Conservation (phyloP, 495 filamentous ascomycete species). For the Pyrenopolyporus hunteri region DNA sequence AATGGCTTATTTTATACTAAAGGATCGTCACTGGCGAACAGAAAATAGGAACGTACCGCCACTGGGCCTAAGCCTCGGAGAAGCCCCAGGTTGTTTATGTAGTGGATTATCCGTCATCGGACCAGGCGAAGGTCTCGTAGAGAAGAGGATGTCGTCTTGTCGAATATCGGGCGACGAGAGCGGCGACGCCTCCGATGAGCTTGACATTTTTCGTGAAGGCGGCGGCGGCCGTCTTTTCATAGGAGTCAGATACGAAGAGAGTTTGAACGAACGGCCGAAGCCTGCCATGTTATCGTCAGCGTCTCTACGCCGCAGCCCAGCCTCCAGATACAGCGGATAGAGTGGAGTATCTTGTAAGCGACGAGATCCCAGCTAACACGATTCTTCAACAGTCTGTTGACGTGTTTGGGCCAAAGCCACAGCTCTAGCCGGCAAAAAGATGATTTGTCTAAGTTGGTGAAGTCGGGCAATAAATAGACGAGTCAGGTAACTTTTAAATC, state of each 20-base stretch:
- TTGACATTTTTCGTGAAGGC: conserved; percentile 43
- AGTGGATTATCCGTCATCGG: conserved; percentile 24
- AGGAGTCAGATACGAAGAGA: conserved; percentile 46
- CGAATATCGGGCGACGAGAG: conserved; percentile 37
- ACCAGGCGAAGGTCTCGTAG: conserved; percentile 37
- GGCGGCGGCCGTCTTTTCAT: conserved; percentile 42
- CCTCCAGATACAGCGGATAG: not conserved
- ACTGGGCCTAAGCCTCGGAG: conserved; percentile 26
- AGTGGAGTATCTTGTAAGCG: conserved; percentile 9
- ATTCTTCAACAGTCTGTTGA: not conserved
- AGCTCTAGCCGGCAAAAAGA: not conserved
- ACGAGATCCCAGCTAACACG: conserved; percentile 12
- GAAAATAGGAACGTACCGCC: conserved; percentile 33
- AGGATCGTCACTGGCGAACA: not conserved
- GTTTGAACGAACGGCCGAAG: conserved; percentile 47
- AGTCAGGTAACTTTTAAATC: too few species aligned
- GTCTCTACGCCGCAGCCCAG: conserved; percentile 4
- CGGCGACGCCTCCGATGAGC: conserved; percentile 45
- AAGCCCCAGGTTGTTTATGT: conserved; percentile 17
- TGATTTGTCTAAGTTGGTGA: not conserved
- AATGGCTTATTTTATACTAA: not conserved
- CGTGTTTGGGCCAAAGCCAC: not conserved
- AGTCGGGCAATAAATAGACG: not conserved
- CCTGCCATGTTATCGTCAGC: conserved; percentile 39
- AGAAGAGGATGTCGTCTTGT: conserved; percentile 40